Base-by-base conservation (phyloP, 2,329 filamentous ascomycete genomes). In the Fusarium brachygibbosum region DNA sequence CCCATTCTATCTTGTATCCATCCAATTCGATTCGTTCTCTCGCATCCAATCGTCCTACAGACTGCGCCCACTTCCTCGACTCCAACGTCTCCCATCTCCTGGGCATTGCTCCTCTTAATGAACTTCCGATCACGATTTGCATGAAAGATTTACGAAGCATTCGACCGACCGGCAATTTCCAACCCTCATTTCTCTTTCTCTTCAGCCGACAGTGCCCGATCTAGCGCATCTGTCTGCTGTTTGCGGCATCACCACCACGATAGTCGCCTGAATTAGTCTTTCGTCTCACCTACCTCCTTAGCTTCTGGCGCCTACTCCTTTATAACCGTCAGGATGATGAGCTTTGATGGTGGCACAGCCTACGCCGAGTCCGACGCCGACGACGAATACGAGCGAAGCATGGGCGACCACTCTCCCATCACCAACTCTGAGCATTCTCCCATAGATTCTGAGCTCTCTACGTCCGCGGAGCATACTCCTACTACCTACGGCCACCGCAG, bases 301-400 rank as follows among this genome's bases (percentile, higher is more conserved):
- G 32, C 48, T 61, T 31, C 45, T 68, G 66, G 64, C 58, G 70
- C 58, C 44, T 61, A 13, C 54, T 66, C 58, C 58, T 53, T 48
- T 56, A 58, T 44, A 61, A 58, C 49, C 64, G 58, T 63, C 68
- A 74, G 67, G 59, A 79, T 78, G 75, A 88, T 88, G 87, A 87
- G 85, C 78, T 90, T 90, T 81, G 87, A 88, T 75, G 84, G 85
- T 68, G 88, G 88, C 76, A 90, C 88, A 70, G 88, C 89, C 65
- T 94, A 93, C 79, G 89, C 92, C 78, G 92, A 93, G 81, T 93
- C 89, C 71, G 92, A 93, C 77, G 91, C 91, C 74, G 92, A 93
- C 81, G 92, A 94, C 81, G 92, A 94, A 83, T 93, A 93, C 79
- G 91, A 94, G 85, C 86, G 90, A 76, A 90, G 89, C 79, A 84